phyloP scores from a whole-genome alignment of 1,139 yeast species.

The Debaryomyces coudertii region DNA sequence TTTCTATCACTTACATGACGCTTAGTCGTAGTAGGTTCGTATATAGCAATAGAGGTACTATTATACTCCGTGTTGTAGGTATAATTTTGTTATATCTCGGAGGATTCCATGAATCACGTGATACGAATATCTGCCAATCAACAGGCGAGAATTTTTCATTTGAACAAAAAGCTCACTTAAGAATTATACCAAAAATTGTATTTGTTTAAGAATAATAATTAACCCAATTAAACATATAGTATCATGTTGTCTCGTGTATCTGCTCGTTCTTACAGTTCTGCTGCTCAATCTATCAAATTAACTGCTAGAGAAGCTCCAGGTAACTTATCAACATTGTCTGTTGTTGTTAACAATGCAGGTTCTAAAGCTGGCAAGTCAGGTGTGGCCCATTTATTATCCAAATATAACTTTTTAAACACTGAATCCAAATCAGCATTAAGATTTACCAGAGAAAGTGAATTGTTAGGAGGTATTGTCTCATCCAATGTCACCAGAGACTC shows the following conservation, averaged over 20 bases:
- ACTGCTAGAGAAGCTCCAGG: conserved; percentile 55
- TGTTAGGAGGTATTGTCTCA: conserved; percentile 81
- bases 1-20: background rate
- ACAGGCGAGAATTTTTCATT: conserved; percentile 20
- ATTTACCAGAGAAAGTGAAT: conserved; percentile 91
- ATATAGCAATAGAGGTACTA: background rate
- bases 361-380: conserved; percentile 82
- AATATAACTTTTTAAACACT: conserved; percentile 86
- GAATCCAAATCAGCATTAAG: conserved; percentile 85
- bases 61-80: background rate
- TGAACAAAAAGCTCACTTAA: conserved; percentile 10
- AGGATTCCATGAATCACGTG: conserved; percentile 14
- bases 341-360: conserved; percentile 81
- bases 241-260: conserved; percentile 49
- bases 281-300: conserved; percentile 46
- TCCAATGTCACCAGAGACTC: conserved; percentile 81
- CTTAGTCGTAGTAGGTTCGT: background rate
- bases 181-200: conserved; percentile 1
- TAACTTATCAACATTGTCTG: conserved; percentile 67
- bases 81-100: background rate
- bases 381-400: conserved; percentile 80
- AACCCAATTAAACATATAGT: conserved; percentile 10
- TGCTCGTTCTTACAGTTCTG: conserved; percentile 53
- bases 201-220: conserved; percentile 7
- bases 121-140: conserved; percentile 22